Conservation (phyloP, 176 grass and related monocot species). For the Oryza nivara region DNA sequence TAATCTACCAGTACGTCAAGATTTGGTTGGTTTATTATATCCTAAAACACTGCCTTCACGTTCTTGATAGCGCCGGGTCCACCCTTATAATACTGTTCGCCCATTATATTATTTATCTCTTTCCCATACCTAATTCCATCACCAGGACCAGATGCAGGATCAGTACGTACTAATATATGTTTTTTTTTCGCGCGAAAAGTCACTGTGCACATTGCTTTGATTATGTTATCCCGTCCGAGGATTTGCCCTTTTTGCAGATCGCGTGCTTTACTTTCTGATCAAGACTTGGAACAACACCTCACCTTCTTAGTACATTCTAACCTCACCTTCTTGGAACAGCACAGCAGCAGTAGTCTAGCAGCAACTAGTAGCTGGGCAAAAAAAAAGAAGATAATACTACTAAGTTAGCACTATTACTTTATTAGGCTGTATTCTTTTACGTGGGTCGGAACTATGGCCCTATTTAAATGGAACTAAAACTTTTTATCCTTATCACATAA, state of each 20-base stretch:
- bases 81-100: not conserved
- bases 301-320: too few species aligned
- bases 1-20: not conserved
- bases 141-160: not conserved
- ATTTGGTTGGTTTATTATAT: not conserved
- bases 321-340: too few species aligned
- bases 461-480: too few species aligned
- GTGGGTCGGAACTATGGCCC: too few species aligned
- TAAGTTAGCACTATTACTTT: too few species aligned
- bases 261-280: conserved; percentile 4
- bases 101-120: not conserved
- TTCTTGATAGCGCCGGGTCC: conserved; percentile 19
- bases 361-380: not conserved
- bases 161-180: not conserved
- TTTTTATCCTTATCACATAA: too few species aligned
- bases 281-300: not conserved
- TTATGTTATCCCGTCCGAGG: conserved; percentile 41
- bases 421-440: too few species aligned
- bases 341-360: not conserved
- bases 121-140: conserved; percentile 38
- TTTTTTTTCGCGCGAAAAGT: not conserved
- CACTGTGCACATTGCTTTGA: conserved; percentile 4
- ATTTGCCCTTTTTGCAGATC: conserved; percentile 33
- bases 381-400: not conserved
- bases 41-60: conserved; percentile 25